Evolutionary conservation across 1,284 basidiomycete genomes (phyloP), one percentile per base, ranked within the genome.

Genomic region (Mycena sp.): DNA sequence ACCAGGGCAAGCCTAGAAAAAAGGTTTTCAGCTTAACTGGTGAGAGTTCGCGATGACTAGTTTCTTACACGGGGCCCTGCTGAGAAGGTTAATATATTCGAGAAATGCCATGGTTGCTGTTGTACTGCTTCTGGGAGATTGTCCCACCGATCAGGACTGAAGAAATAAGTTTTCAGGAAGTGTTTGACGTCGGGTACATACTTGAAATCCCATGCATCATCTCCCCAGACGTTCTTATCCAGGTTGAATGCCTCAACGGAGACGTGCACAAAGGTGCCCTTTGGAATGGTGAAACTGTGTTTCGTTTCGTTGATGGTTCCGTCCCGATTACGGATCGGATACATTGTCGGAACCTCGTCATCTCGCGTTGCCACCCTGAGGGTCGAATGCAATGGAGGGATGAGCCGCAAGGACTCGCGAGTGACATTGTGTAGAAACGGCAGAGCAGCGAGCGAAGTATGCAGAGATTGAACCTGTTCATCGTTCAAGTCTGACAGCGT

Each of bases 341-440:
- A 83, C 57, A 84, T 83, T 3, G 87, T 87, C 0, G 93, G 93
- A 17, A 95, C 81, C 56, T 87, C 82, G 69, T 94, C 91, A 69
- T 93, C 90, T 69, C 85, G 81, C 2, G 83, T 88, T 6, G 92
- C 90, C 5, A 91, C 87, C 16, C 93, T 85, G 45, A 94, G 78
- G 11, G 91, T 90, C 3, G 90, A 92, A 73, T 93, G 90, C n/a
- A 94, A 81, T 3, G 93, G 92, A 2, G 93, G 90, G 26, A 91
- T 85, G 35, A 94, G 76, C 19, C 93, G 86, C 50, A 95, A 77
- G 1, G 85, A 83, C 76, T 95, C 94, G 50, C 87, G 85, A 21
- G 86, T 79, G 26, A 96, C 87, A 58, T 94, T 93, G 70, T 95
- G 83, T 45, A 96, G 81, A 64, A 85, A 91, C 2, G 88, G 86